Conservation (phyloP, 176 grass and related monocot genomes). For the Microstegium vimineum region DNA sequence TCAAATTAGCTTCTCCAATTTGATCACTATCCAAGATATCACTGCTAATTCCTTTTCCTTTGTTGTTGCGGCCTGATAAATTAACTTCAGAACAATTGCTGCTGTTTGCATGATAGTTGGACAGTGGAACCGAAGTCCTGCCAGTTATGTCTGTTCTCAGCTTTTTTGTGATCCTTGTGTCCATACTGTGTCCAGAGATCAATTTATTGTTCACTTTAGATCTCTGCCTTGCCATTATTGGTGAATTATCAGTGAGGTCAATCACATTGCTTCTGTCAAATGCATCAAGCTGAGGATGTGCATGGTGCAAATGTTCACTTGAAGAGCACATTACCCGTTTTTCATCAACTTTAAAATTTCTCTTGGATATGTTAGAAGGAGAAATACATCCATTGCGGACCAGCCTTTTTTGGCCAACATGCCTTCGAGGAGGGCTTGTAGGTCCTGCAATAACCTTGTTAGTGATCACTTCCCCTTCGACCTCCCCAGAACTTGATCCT, state of each 20-base stretch:
- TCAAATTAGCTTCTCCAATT: constrained; percentile 21
- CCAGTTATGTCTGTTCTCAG: constrained; percentile 17
- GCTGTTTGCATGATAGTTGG: constrained; percentile 28
- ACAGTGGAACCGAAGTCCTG: constrained; percentile 22
- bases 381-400: constrained; percentile 63
- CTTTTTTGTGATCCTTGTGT: constrained; percentile 11
- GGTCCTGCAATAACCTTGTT: not conserved
- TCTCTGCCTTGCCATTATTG: constrained; percentile 33
- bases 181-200: constrained; percentile 29
- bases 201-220: constrained; percentile 16
- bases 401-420: constrained; percentile 47
- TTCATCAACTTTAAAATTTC: constrained; percentile 22
- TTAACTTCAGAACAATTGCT: constrained; percentile 22
- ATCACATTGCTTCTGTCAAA: constrained; percentile 29
- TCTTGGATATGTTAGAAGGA: constrained; percentile 45
- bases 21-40: not conserved
- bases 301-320: constrained; percentile 12
- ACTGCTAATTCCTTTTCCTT: constrained; percentile 41
- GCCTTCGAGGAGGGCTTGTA: constrained; percentile 44
- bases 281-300: constrained; percentile 13
- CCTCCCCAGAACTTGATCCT: constrained; percentile 16
- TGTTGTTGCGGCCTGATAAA: constrained; percentile 20
- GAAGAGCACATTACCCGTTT: constrained; percentile 26
- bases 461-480: constrained; percentile 37
- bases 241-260: constrained; percentile 48